A percentile compares a stretch with the other conserved stretches of the same genome.
Conservation (phyloP, 352 stramenopile genomes). For the Hyaloperonospora arabidopsidis region DNA sequence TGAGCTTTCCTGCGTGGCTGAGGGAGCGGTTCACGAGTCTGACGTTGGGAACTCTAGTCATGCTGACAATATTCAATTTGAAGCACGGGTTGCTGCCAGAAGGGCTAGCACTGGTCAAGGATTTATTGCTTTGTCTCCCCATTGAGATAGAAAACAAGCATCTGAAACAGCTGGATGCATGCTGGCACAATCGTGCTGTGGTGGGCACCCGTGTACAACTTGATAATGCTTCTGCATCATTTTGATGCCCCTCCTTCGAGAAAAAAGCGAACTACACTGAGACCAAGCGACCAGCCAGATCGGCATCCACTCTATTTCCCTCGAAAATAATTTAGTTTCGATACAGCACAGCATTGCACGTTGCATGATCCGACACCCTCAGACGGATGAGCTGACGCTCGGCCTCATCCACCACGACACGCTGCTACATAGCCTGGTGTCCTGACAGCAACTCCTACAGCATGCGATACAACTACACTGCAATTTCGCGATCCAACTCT, state of each 20-base stretch:
- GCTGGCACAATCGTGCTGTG: conserved; percentile 93
- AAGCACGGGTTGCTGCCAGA: conserved; percentile 60
- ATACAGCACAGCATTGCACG: conserved; percentile 84
- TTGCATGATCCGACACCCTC: conserved; percentile 73
- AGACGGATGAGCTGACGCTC: conserved; percentile 69
- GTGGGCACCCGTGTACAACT: conserved; percentile 74
- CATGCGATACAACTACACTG: conserved; percentile 65
- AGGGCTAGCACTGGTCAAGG: conserved; percentile 41
- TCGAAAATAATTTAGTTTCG: conserved; percentile 79
- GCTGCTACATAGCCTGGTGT: conserved; percentile 96
- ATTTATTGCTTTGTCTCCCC: conserved; percentile 28
- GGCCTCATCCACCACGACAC: conserved; percentile 91
- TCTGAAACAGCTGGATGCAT: conserved; percentile 93
- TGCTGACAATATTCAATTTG: conserved; percentile 50
- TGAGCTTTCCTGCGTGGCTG: conserved; percentile 51
- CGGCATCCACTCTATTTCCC: conserved; percentile 43
- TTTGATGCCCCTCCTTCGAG: conserved; percentile 85
- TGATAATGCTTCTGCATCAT: conserved; percentile 56
- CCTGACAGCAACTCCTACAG: conserved; percentile 88
- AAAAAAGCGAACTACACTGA: conserved; percentile 97
- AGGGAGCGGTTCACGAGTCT: conserved; percentile 31
- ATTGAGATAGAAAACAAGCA: conserved; percentile 1
- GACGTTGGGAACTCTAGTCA: conserved; percentile 39
- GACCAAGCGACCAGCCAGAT: conserved; percentile 85
- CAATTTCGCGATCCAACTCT: conserved; percentile 90